Conservation (phyloP, 2,329 filamentous ascomycete genomes). For the Paecilomyces formosus region DNA sequence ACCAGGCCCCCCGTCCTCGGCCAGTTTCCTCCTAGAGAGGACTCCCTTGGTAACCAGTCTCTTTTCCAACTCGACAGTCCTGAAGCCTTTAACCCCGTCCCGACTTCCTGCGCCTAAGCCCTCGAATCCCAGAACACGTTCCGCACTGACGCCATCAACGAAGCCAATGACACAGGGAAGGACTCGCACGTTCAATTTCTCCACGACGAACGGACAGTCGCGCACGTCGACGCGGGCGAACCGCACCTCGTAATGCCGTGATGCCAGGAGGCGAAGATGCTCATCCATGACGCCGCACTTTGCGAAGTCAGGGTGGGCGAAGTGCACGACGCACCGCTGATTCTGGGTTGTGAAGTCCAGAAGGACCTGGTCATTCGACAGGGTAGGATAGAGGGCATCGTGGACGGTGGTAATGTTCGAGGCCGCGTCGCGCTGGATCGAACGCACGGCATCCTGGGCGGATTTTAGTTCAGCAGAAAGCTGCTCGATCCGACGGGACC, state of each 20-base stretch:
- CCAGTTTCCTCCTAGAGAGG: conserved; percentile 27
- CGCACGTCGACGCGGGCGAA: conserved; percentile 41
- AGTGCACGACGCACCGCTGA: conserved; percentile 54
- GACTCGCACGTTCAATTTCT: conserved; percentile 39
- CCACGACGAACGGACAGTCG: conserved; percentile 40
- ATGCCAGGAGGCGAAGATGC: conserved; percentile 43
- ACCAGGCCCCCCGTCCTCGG: conserved; percentile 14
- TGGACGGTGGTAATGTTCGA: conserved; percentile 14
- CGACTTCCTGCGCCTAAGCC: conserved; percentile 31
- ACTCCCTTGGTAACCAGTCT: conserved; percentile 33
- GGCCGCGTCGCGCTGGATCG: conserved; percentile 21
- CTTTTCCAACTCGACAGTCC: conserved; percentile 34
- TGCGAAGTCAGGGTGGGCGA: conserved; percentile 57
- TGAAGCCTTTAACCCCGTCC: conserved; percentile 33
- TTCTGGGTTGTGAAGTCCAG: conserved; percentile 55
- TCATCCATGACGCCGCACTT: conserved; percentile 56
- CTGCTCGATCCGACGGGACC: conserved; percentile 51
- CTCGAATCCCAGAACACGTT: conserved; percentile 42
- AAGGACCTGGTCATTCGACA: conserved; percentile 47
- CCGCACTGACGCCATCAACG: conserved; percentile 37
- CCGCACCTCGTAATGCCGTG: conserved; percentile 32
- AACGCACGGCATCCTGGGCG: conserved; percentile 36
- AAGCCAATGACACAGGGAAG: conserved; percentile 45
- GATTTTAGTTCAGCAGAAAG: conserved; percentile 50
- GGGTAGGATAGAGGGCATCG: conserved; percentile 26